Base-by-base conservation (phyloP, 345 rosid genomes). In the Populus ilicifolia region DNA sequence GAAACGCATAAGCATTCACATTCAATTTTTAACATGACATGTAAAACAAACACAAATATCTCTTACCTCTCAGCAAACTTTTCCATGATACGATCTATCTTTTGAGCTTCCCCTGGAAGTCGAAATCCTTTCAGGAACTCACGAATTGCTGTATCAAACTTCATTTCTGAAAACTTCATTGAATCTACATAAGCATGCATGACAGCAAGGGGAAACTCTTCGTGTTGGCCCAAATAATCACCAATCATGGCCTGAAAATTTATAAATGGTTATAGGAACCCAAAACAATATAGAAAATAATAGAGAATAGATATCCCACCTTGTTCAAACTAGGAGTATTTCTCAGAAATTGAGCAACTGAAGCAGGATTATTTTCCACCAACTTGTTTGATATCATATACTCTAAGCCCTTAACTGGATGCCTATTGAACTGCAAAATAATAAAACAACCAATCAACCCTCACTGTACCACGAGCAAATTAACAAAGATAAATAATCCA, bases 91-190 rank as follows among this genome's bases (percentile, higher is more conserved):
- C 99, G 96, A 82, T 96, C 99, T 79, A 96, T 93, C 89, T 96
- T 96, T 86, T 96, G 98, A 75, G 99, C 99, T 82, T 96, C 99
- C 71, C 99, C 98, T 46, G 99, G 99, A 84, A 96, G 98, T 82
- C 96, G 87, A 87, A 96, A 96, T 63, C 96, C 96, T 80, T 92
- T 92, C 76, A 96, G 97, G 77, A 93, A 90, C 86, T 90, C 96
- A 64, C 99, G 97, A 71, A 96, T 91, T 78, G 99, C 96, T 16
- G 70, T 78, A 82, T 89, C 92, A 90, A 96, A 96, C 81, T 92
- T 92, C 96, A 92, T 85, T 83, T 88, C 93, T 21, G 96, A 84
- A 87, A 96, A 96, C 67, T 87, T 86, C 88, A 96, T 89, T 59
- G 94, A 91, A 84, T 96, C 99, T 71, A 96, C 96, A 86, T 86